Percentiles rank a stretch among this genome's conserved stretches.
Conservation (phyloP, 257 asterid genomes). For the Solanum pennellii region DNA sequence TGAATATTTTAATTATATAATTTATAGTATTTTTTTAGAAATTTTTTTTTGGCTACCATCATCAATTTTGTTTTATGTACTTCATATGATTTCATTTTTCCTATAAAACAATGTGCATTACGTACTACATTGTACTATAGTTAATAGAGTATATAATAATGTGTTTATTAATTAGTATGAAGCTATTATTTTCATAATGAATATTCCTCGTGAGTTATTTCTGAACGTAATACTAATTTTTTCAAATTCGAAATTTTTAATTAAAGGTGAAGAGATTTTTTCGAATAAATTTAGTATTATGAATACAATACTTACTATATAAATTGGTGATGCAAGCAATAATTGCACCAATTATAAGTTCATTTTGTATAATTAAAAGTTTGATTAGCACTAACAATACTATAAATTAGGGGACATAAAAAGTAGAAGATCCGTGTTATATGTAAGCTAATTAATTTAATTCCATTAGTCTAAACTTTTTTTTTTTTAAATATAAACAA, state of each 20-base stretch:
- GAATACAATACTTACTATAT: not conserved
- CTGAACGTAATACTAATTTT: not conserved
- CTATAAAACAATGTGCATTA: not conserved
- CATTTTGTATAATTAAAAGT: not conserved
- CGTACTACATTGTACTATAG: not conserved
- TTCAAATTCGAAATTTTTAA: not conserved
- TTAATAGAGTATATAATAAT: not conserved
- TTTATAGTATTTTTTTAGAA: not conserved
- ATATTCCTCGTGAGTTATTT: not conserved
- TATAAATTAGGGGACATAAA: slow-evolving; percentile 12
- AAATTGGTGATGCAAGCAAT: not conserved
- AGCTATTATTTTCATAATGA: not conserved
- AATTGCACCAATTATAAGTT: not conserved
- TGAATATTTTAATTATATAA: not conserved
- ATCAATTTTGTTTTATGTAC: not conserved
- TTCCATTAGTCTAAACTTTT: not conserved
- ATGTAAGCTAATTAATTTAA: slow-evolving; percentile 19
- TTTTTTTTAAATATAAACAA: not conserved
- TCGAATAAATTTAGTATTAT: not conserved
- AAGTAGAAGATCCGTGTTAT: slow-evolving; percentile 15
- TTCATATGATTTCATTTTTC: not conserved
- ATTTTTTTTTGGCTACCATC: not conserved
- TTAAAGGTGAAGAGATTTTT: not conserved
- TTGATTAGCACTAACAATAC: not conserved
- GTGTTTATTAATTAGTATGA: not conserved